phyloP scores from a whole-genome alignment of 2,329 filamentous ascomycete genomes.

The Penicillium sclerotigenum region DNA sequence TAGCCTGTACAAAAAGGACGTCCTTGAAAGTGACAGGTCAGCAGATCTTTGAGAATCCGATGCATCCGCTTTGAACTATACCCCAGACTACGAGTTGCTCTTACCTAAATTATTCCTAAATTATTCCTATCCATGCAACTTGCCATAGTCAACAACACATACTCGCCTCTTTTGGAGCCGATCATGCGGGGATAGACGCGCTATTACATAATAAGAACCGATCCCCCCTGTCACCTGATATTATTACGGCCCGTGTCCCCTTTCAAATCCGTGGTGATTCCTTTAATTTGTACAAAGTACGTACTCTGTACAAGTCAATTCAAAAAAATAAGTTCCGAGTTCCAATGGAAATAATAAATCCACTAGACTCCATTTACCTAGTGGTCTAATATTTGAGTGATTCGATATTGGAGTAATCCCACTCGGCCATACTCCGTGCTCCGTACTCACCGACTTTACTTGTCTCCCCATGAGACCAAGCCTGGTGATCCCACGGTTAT shows the following conservation, averaged over 20 bases:
- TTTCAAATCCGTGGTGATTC: neutral
- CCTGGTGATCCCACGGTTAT: slow-evolving; percentile 1
- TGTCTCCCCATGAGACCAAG: slow-evolving; percentile 1
- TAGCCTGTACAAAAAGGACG: neutral
- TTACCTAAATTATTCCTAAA: slow-evolving; percentile 26
- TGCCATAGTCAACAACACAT: neutral
- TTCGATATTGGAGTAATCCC: neutral
- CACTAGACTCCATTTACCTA: neutral
- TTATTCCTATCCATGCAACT: neutral
- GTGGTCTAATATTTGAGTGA: neutral
- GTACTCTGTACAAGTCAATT: slow-evolving; percentile 1
- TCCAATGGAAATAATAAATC: neutral
- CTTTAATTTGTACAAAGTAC: neutral
- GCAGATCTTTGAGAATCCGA: neutral
- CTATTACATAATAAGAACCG: slow-evolving; percentile 22
- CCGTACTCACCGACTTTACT: slow-evolving; percentile 9
- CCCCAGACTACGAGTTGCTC: slow-evolving; percentile 20
- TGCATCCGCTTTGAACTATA: slow-evolving; percentile 2
- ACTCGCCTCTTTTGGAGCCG: slow-evolving; percentile 13
- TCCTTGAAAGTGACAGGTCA: slow-evolving; percentile 2
- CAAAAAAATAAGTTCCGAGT: neutral
- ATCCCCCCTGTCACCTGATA: slow-evolving; percentile 18
- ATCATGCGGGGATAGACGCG: slow-evolving; percentile 21
- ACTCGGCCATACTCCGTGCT: neutral
- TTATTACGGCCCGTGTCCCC: slow-evolving; percentile 1